Evolutionary conservation across 192 early-diverging fungal genomes (phyloP).

Genomic region (Mortierella claussenii): DNA sequence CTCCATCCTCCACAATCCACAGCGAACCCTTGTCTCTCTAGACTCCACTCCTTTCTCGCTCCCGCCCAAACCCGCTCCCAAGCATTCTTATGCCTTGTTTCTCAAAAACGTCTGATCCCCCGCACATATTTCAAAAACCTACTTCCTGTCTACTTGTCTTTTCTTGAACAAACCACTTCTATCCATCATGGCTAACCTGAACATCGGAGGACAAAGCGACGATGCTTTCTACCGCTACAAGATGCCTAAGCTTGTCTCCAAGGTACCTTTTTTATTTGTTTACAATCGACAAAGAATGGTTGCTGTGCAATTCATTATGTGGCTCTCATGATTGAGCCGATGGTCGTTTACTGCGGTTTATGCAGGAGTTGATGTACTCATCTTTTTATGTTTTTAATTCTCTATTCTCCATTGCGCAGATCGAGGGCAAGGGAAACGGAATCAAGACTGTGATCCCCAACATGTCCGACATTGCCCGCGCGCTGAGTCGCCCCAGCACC

Average conservation of each 20-base stretch:
- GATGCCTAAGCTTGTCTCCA: constrained; percentile 91
- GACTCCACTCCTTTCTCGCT: constrained; percentile 12
- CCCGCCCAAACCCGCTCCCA: constrained; percentile 21
- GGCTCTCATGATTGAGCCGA: no score
- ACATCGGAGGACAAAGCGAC: constrained; percentile 89
- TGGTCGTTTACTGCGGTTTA: no score
- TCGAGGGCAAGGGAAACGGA: constrained; percentile 98
- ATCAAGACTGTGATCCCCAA: constrained; percentile 99
- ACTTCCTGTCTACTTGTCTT: constrained; percentile 21
- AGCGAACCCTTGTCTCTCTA: neutral
- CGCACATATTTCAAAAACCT: constrained; percentile 34
- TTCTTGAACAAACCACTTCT: constrained; percentile 22
- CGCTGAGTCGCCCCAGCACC: constrained; percentile 86
- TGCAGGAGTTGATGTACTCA: no score
- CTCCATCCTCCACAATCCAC: neutral
- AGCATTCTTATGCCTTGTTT: constrained; percentile 57
- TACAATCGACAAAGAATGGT: no score
- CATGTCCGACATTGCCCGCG: constrained; percentile 93
- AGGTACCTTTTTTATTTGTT: constrained; percentile 59
- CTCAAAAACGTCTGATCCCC: constrained; percentile 42
- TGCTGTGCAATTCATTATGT: no score
- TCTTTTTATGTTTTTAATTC: no score
- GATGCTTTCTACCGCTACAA: constrained; percentile 99
- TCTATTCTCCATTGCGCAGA: no score
- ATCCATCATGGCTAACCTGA: constrained; percentile 77